Base-by-base conservation (phyloP, 192 early-diverging fungal species). In the Lunasporangiospora selenospora region DNA sequence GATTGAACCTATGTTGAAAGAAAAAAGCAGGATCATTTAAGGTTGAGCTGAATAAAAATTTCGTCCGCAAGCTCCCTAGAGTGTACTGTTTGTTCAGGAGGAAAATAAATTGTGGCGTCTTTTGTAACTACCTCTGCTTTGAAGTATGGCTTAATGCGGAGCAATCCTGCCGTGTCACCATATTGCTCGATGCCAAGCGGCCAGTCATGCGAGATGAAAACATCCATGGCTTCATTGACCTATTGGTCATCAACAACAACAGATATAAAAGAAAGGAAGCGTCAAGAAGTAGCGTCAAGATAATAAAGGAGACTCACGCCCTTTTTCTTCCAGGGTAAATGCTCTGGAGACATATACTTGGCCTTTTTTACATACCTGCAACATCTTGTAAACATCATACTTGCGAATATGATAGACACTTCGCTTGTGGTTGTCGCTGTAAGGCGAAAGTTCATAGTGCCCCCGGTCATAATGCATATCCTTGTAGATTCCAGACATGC, bases 151-250 rank as follows among this genome's bases (percentile, higher is more conserved):
- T 98, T 98, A 4, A 31, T 67, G 4, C 73, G 55, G 21, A 97
- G 57, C 38, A 99, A 76, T 26, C 54, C 24, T 5, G 62, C 37
- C 0, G 81, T 67, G 75, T 98, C 76, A 3, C 98, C 98, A 67
- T 88, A 88, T 23, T 80, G 75, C 41, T 91, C 91, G 30, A 98
- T 93, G 9, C 87, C 87, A 41, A 84, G 80, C 1, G 98, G 98
- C 98, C 98, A 99, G 60, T 99, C 98, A 66, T 99, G 98, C 6
- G 94, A 93, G 1, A 98, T 57, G 48, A 99, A 92, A 18, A 98
- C 82, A 50, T 99, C 95, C 37, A 99, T 47, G 0, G 93, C 92
- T 24, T 81, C 48, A 11, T 82, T 61, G 13, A 97, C 85, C 83
- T 92, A 77, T 41, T 34, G 79, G 18, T 76, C 29, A 6, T n/a